A percentile compares a stretch with the other conserved stretches of the same genome.
Conservation (phyloP, 371 early-diverging fungal species). For the Lichtheimia ornata region DNA sequence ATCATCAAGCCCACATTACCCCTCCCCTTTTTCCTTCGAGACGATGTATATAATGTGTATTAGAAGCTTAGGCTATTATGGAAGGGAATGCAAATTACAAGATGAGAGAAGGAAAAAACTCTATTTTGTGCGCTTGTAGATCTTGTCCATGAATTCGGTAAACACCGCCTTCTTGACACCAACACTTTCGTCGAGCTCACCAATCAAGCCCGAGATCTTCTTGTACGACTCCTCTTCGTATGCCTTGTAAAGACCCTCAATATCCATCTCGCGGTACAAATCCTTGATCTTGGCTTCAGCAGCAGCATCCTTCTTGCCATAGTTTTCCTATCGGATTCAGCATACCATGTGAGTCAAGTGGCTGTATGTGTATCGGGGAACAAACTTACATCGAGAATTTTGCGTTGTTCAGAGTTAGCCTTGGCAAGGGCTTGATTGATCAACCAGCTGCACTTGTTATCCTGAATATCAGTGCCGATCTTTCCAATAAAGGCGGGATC, state of each 20-base stretch:
- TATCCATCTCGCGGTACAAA: conserved; percentile 77
- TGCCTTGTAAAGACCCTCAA: conserved; percentile 75
- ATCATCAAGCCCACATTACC: no score
- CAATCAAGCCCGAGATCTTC: conserved; percentile 73
- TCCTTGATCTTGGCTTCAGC: conserved; percentile 82
- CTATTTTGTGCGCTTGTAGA: conserved; percentile 91
- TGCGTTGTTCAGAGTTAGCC: conserved; percentile 80
- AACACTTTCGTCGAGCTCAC: conserved; percentile 67
- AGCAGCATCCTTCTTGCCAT: conserved; percentile 81
- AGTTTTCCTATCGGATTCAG: conserved; percentile 63
- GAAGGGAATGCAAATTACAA: no score
- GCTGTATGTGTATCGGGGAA: no score
- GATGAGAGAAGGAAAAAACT: neutral
- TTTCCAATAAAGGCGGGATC: conserved; percentile 93
- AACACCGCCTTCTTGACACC: conserved; percentile 83
- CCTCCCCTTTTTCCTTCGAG: no score
- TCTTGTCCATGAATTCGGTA: conserved; percentile 88
- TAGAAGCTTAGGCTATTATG: no score
- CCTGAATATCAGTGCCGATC: conserved; percentile 98
- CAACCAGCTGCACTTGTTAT: conserved; percentile 98
- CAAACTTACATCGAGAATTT: conserved; percentile 72
- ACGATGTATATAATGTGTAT: no score
- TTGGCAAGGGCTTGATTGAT: conserved; percentile 86
- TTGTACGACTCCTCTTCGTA: conserved; percentile 87
- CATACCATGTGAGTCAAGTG: no score